These are phyloP conservation scores for Colletotrichum cereale DNA, from an alignment of 2,329 filamentous ascomycete species.

Conservation along the genomic window DNA sequence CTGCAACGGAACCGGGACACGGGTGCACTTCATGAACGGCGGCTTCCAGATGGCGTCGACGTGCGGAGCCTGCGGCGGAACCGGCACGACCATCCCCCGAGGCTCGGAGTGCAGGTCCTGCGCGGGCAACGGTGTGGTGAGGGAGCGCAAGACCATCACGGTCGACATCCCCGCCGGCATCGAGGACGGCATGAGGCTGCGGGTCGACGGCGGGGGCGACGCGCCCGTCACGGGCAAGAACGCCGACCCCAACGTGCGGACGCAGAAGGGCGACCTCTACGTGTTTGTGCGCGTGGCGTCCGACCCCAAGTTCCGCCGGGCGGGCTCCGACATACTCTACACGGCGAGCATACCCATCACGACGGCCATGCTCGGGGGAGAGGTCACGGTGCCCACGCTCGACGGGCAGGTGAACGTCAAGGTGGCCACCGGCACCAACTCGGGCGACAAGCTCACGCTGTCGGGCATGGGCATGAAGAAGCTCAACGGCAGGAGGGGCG, in stretches of 20 bases:
- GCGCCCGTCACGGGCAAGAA: constrained; percentile 81
- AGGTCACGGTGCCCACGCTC: constrained; percentile 89
- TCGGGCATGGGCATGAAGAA: constrained; percentile 95
- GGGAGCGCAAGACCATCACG: constrained; percentile 85
- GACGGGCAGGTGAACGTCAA: constrained; percentile 92
- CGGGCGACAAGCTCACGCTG: constrained; percentile 91
- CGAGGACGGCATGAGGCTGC: constrained; percentile 94
- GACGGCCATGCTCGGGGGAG: constrained; percentile 91
- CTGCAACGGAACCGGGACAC: constrained; percentile 88
- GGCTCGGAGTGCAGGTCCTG: constrained; percentile 87
- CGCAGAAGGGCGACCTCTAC: constrained; percentile 88
- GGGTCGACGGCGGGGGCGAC: constrained; percentile 88
- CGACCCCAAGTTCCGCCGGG: constrained; percentile 89
- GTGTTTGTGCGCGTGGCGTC: constrained; percentile 91
- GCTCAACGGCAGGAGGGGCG: constrained; percentile 74
- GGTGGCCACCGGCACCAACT: constrained; percentile 90
- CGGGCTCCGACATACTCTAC: constrained; percentile 91
- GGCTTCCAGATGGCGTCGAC: constrained; percentile 97
- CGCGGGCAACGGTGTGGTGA: constrained; percentile 83
- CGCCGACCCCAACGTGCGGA: constrained; percentile 71
- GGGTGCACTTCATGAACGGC: constrained; percentile 89
- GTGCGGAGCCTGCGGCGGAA: constrained; percentile 84
- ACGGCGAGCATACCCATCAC: constrained; percentile 92
- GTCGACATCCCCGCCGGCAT: constrained; percentile 96
- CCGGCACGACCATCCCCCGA: constrained; percentile 79